Base-by-base conservation (phyloP, 2,329 filamentous ascomycete genomes). In the Fusarium chaquense region DNA sequence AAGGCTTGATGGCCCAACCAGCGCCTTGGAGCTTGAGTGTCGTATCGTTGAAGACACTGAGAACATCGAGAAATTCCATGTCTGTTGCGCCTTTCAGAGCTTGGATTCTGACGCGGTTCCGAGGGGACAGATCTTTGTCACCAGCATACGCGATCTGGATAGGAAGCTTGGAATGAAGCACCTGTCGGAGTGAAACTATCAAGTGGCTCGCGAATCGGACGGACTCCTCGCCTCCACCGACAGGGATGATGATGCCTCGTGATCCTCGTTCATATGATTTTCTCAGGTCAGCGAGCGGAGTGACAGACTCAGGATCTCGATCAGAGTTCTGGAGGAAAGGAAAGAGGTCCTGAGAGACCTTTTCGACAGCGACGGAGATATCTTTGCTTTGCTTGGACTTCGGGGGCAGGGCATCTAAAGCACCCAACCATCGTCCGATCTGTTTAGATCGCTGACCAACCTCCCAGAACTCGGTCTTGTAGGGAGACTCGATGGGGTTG, bases 1-100 rank as follows among this genome's bases (percentile, higher is more conserved):
- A 82, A 1, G 78, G 67, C 54, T 82, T 82, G 56, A 81, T 78
- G 12, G 81, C 80, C 78, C 80, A 81, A 2, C 75, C 75, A 2
- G 75, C 76, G 2, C 74, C 60, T n/a, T 61, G 54, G 3, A 80
- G 71, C 8, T 71, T 69, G 43, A 79, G 32, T 3, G 73, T 75
- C 1, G 54, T 33, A 35, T 81, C 76, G 28, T 79, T 72, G 50
- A 81, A 79, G 1, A 80, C 72, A 0, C 64, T 64, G 11, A 74
- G 51, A 6, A 81, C 70, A 52, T 81, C 74, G 10, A 80, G 33
- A 24, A 80, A 80, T 15, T 75, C 70, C 3, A 79, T 46, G 2
- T 71, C 52, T 2, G 16, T 51, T 4, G 53, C 54, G 1, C 69
- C 68, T 4, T 71, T 63, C 0, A 74, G 50, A 0, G 20, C 22